phyloP scores from a whole-genome alignment of 1,284 basidiomycete species.

The Afroboletus lepidellus region DNA sequence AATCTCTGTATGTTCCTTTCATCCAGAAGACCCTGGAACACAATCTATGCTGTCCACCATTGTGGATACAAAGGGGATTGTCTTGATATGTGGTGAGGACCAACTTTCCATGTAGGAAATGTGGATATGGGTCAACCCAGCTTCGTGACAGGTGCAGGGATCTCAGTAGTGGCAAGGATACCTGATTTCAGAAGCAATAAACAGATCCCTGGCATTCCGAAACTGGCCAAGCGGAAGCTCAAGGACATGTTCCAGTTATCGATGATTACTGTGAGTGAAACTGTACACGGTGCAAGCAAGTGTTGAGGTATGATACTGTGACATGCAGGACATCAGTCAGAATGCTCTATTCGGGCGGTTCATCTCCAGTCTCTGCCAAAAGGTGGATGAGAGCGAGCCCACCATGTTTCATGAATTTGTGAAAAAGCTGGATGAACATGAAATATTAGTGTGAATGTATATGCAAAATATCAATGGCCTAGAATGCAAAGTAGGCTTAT shows the following conservation, averaged over 20 bases:
- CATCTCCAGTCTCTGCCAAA: not conserved
- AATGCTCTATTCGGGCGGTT: not conserved
- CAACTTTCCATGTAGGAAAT: too few species aligned
- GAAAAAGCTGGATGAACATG: not conserved
- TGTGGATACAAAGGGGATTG: too few species aligned
- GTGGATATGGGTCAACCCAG: too few species aligned
- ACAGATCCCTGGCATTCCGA: too few species aligned
- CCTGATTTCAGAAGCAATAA: too few species aligned
- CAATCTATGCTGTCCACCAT: too few species aligned
- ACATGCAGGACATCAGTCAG: not conserved
- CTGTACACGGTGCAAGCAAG: not conserved
- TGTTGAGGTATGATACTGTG: not conserved
- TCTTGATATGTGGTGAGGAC: too few species aligned
- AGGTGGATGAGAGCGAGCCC: not conserved
- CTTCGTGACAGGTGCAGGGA: too few species aligned
- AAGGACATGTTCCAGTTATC: not conserved
- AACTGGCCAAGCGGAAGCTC: too few species aligned
- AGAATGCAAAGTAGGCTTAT: not conserved
- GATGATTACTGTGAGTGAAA: not conserved
- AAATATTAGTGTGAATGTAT: not conserved
- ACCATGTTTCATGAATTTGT: not conserved
- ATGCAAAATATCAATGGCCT: not conserved
- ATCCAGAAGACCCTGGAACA: too few species aligned
- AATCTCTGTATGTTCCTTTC: not conserved
- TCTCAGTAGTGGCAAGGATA: too few species aligned